Evolutionary conservation across 1,139 yeast genomes (phyloP).

Genomic region (Saccharomyces hybrid): DNA sequence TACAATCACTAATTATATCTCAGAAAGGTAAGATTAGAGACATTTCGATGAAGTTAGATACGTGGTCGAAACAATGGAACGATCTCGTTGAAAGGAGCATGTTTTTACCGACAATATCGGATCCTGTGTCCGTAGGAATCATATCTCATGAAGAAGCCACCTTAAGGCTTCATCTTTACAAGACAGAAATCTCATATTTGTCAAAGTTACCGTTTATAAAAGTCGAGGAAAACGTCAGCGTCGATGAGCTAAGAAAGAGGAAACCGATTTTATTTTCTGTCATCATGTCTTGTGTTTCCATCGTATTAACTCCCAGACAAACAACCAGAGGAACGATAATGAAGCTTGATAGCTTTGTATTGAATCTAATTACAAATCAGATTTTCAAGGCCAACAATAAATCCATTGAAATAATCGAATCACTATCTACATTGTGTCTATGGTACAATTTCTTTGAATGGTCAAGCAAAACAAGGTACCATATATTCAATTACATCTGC

Average conservation of each 20-base stretch:
- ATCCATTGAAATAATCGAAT: constrained; percentile 58
- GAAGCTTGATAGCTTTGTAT: constrained; percentile 51
- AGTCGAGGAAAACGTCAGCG: constrained; percentile 39
- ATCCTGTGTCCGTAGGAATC: constrained; percentile 42
- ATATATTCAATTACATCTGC: constrained; percentile 57
- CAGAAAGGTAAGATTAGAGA: constrained; percentile 23
- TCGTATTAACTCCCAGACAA: constrained; percentile 35
- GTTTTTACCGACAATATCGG: constrained; percentile 28
- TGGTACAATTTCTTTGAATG: constrained; percentile 86
- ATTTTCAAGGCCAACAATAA: constrained; percentile 66
- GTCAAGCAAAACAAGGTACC: constrained; percentile 70
- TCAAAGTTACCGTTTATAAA: constrained; percentile 47
- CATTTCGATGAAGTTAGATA: constrained; percentile 17
- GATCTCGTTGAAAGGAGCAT: constrained; percentile 19
- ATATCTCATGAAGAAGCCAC: constrained; percentile 46
- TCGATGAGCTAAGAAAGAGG: constrained; percentile 42
- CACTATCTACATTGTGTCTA: constrained; percentile 51
- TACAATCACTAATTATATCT: constrained; percentile 20
- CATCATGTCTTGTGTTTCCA: constrained; percentile 55
- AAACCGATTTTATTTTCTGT: constrained; percentile 59
- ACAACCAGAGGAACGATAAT: constrained; percentile 34
- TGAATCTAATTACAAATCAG: constrained; percentile 52
- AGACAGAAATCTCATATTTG: constrained; percentile 34
- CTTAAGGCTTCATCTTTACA: constrained; percentile 39
- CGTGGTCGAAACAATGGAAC: constrained; percentile 24